Evolutionary conservation across 345 rosid genomes (phyloP), one percentile per base, ranked within the genome.

Genomic region (Hypericum perforatum): DNA sequence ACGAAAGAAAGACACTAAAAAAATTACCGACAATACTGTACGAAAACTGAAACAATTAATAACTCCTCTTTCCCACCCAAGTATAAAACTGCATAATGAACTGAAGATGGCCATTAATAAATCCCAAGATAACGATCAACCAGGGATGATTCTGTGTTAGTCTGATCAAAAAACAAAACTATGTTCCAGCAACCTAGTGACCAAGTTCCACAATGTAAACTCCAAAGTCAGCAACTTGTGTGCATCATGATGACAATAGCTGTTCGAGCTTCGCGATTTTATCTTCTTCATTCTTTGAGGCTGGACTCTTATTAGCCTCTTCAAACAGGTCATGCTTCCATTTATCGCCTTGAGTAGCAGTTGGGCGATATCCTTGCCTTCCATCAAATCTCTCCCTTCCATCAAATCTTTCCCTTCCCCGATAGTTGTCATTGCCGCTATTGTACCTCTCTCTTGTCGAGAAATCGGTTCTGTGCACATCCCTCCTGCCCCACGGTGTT

Each of bases 321-420:
- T 80, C 84, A 29, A 71, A 94, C 79, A 94, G 56, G 69, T 94
- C 99, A 53, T 94, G 97, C 74, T 72, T 86, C 99, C 99, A 94
- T 65, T 84, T 94, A 68, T 84, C 97, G 37, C 59, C 78, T 16
- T 44, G 71, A 13, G 66, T 62, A 56, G 70, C 72, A 56, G 74
- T 68, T 41, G 76, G 66, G 36, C 29, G 62, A 66, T 61, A 59
- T 22, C 66, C 78, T 63, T 67, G 83, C 73, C 84, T 66, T 51
- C 76, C 84, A 5, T 52, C 73, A 53, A 68, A 63, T 65, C 76
- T 59, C 12, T 82, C 94, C 62, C 87, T 78, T 65, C 62, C 83
- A 5, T 52, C 73, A 53, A 68, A 63, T 65, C 76, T 59, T 11
- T 82, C 94, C 62, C 87, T 78, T 65, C 62, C 83, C 54, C 74